These are phyloP conservation scores for Bacidia rubella DNA, from an alignment of 495 filamentous ascomycete species.

Conservation along the genomic window DNA sequence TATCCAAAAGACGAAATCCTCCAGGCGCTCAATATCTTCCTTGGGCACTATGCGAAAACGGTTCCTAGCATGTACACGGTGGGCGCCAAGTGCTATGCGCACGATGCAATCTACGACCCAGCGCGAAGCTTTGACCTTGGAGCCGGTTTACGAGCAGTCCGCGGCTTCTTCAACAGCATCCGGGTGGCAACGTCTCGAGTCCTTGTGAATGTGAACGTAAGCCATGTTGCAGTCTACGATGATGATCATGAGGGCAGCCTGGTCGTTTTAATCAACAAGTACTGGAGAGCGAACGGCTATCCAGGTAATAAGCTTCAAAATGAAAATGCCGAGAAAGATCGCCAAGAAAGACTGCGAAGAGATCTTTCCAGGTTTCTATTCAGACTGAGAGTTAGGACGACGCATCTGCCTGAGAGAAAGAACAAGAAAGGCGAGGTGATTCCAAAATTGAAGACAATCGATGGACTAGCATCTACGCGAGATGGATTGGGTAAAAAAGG, in stretches of 20 bases:
- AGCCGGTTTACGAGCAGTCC: constrained; percentile 35
- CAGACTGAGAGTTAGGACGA: not conserved
- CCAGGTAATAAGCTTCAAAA: no score
- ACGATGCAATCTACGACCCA: constrained; percentile 3
- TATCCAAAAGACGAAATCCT: no score
- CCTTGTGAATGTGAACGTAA: constrained; percentile 16
- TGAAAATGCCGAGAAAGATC: no score
- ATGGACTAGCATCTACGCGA: not conserved
- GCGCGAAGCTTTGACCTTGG: constrained; percentile 13
- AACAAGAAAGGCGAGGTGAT: constrained; percentile 17
- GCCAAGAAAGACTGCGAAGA: no score
- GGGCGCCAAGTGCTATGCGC: constrained; percentile 13
- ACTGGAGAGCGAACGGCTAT: no score
- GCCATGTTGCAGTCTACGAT: not conserved
- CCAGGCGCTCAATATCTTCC: constrained; percentile 37
- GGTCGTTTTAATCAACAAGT: no score
- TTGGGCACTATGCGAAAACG: constrained; percentile 24
- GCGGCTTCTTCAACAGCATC: constrained; percentile 57
- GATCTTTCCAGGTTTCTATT: not conserved
- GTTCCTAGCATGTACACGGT: constrained; percentile 18
- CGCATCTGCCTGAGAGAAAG: constrained; percentile 13
- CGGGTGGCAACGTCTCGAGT: constrained; percentile 50
- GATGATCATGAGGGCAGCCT: no score
- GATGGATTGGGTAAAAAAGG: not conserved
- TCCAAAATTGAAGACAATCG: not conserved